A percentile compares a stretch with the other conserved stretches of the same genome.
Conservation (phyloP, 192 early-diverging fungal genomes). For the Lobosporangium transversale region DNA sequence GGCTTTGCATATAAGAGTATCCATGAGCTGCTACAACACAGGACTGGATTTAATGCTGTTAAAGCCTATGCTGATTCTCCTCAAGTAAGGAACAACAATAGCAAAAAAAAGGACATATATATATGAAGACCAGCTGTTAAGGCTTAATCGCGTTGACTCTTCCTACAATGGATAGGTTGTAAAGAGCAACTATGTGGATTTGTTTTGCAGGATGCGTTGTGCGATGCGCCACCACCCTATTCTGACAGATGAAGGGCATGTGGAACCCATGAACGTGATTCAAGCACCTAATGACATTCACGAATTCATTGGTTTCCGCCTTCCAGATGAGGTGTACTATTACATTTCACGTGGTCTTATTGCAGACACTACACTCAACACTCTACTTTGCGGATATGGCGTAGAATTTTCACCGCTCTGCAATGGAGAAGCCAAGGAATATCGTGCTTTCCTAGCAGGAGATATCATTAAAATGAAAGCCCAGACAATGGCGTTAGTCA, state of each 20-base stretch:
- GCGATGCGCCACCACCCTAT: slow-evolving; percentile 77
- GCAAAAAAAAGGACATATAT: too few relatives aligned
- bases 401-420: slow-evolving; percentile 78
- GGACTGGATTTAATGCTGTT: slow-evolving; percentile 78
- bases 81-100: too few relatives aligned
- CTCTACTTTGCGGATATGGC: slow-evolving; percentile 70
- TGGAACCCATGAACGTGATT: slow-evolving; percentile 70
- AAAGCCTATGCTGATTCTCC: slow-evolving; percentile 67
- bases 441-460: slow-evolving; percentile 66
- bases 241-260: slow-evolving; percentile 73
- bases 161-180: too few relatives aligned
- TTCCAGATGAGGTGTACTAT: slow-evolving; percentile 77
- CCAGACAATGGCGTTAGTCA: slow-evolving; percentile 65
- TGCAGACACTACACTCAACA: slow-evolving; percentile 63
- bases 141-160: too few relatives aligned
- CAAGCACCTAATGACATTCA: slow-evolving; percentile 82
- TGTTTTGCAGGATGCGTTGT: slow-evolving; percentile 75
- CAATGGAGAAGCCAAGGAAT: slow-evolving; percentile 85
- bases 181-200: slow-evolving; percentile 70
- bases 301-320: slow-evolving; percentile 81
- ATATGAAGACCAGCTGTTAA: too few relatives aligned
- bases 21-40: slow-evolving; percentile 72
- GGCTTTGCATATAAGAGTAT: slow-evolving; percentile 77
- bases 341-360: slow-evolving; percentile 74
- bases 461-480: slow-evolving; percentile 69